Evolutionary conservation across 441 rosid genomes (phyloP).

Genomic region (Hura crepitans): DNA sequence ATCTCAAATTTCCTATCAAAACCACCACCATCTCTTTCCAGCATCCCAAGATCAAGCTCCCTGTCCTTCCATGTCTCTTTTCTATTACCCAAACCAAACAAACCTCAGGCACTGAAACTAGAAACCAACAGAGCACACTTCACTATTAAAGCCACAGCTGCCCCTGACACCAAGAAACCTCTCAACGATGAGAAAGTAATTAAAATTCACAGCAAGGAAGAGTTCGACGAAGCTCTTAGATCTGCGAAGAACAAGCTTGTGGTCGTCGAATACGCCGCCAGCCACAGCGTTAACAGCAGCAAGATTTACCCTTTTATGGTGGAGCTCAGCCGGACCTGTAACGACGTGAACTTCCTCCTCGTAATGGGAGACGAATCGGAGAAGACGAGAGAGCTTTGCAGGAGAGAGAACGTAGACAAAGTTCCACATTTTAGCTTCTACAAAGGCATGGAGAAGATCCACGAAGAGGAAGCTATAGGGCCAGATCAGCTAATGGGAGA

Average conservation of each 20-base stretch:
- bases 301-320: conserved; percentile 81
- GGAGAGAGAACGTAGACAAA: conserved; percentile 62
- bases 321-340: conserved; percentile 69
- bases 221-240: conserved; percentile 64
- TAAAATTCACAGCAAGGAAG: conserved; percentile 59
- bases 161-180: conserved; percentile 33
- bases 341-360: conserved; percentile 68
- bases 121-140: conserved; percentile 11
- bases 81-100: conserved; percentile 19
- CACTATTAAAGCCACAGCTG: conserved; percentile 39
- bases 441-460: conserved; percentile 76
- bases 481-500: conserved; percentile 77
- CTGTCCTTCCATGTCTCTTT: conserved; percentile 25
- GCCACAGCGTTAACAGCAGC: conserved; percentile 43
- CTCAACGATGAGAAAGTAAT: conserved; percentile 47
- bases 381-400: conserved; percentile 58
- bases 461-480: conserved; percentile 82
- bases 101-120: conserved; percentile 6
- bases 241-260: conserved; percentile 61
- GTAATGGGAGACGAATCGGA: conserved; percentile 90
- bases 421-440: conserved; percentile 88
- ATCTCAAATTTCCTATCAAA: conserved; percentile 44
- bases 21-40: conserved; percentile 36
- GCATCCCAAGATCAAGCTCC: conserved; percentile 21
- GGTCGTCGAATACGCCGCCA: conserved; percentile 69